These are phyloP conservation scores for Paxillus involutus DNA, from an alignment of 768 basidiomycete genomes.

Conservation along the genomic window DNA sequence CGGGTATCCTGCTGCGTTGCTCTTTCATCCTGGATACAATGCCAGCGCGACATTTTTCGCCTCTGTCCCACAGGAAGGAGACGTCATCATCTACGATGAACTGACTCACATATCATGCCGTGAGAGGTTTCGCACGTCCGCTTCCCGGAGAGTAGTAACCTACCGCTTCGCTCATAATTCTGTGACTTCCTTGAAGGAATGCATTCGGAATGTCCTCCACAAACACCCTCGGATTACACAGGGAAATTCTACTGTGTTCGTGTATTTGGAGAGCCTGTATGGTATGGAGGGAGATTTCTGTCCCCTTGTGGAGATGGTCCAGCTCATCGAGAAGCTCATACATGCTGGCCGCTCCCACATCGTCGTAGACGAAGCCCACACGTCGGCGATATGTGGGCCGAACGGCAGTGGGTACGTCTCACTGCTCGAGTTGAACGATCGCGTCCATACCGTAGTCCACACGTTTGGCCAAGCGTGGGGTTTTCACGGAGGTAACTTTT, in stretches of 20 bases:
- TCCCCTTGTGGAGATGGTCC: conserved; percentile 44
- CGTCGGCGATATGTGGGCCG: conserved; percentile 51
- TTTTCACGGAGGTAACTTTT: conserved; percentile 13
- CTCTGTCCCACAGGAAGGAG: conserved; percentile 41
- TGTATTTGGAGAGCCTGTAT: conserved; percentile 55
- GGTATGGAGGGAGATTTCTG: conserved; percentile 62
- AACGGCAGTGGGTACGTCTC: conserved; percentile 45
- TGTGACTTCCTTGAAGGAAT: conserved; percentile 29
- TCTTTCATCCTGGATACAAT: conserved; percentile 54
- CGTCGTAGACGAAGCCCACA: conserved; percentile 58
- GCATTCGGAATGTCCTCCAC: conserved; percentile 27
- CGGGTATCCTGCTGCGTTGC: conserved; percentile 40
- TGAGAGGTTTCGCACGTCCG: conserved; percentile 48
- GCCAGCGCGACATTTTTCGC: conserved; percentile 53
- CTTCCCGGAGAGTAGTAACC: conserved; percentile 12
- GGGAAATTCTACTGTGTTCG: conserved; percentile 39
- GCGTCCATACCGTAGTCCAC: conserved; percentile 46
- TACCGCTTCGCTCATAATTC: conserved; percentile 49
- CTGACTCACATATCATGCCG: conserved; percentile 51
- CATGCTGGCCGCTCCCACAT: conserved; percentile 41
- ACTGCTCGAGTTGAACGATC: conserved; percentile 41
- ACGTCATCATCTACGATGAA: conserved; percentile 54
- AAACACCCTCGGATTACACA: conserved; percentile 18
- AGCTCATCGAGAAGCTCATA: conserved; percentile 35
- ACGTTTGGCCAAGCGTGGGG: conserved; percentile 50